Conservation (phyloP, 2,329 filamentous ascomycete genomes). For the Ascochyta fabae region DNA sequence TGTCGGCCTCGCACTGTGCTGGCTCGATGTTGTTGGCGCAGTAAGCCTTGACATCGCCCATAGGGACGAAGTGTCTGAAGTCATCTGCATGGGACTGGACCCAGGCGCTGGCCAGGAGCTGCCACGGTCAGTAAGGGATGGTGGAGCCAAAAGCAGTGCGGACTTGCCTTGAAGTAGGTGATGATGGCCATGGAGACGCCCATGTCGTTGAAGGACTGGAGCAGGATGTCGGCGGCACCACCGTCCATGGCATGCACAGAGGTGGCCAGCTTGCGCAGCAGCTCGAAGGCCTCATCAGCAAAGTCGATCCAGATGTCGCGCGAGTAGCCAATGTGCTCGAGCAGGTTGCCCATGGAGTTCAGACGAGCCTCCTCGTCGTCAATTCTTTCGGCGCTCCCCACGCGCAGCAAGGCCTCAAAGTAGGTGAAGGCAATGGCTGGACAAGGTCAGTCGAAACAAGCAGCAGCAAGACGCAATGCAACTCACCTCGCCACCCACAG, state of each 20-base stretch:
- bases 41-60: constrained; percentile 68
- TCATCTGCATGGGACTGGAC: constrained; percentile 75
- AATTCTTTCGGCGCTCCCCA: constrained; percentile 69
- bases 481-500: constrained; percentile 95
- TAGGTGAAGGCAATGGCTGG: constrained; percentile 91
- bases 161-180: constrained; percentile 74
- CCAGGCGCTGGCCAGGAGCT: constrained; percentile 83
- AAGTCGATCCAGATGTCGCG: constrained; percentile 81
- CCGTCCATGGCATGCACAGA: constrained; percentile 64
- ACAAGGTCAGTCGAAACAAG: constrained; percentile 35
- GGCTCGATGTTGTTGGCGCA: constrained; percentile 75
- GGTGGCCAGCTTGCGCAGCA: constrained; percentile 69
- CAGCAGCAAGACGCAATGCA: constrained; percentile 8
- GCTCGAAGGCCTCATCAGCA: constrained; percentile 72
- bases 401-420: constrained; percentile 81
- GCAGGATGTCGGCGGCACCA: constrained; percentile 58
- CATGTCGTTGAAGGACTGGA: constrained; percentile 75
- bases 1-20: constrained; percentile 83
- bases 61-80: constrained; percentile 73
- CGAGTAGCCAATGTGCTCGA: constrained; percentile 72
- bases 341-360: constrained; percentile 71
- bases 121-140: constrained; percentile 27
- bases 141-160: neutral
- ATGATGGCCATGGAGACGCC: constrained; percentile 76
- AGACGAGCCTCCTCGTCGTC: constrained; percentile 76